Conservation (phyloP, 768 basidiomycete genomes). For the Trametes punicea region DNA sequence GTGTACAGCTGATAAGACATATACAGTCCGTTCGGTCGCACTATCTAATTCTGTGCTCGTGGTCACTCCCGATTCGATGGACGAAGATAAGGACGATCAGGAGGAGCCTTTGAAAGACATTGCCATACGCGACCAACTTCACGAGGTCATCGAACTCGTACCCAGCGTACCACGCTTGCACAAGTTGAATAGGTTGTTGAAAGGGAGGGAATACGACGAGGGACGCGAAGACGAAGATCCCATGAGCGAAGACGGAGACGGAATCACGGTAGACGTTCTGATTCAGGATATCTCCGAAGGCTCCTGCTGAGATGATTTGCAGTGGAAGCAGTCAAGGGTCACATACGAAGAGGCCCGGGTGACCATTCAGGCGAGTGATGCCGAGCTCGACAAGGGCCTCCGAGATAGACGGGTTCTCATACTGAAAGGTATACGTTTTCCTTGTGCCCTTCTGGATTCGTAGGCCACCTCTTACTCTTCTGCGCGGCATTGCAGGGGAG, state of each 20-base stretch:
- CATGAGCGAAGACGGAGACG: slow-evolving; percentile 28
- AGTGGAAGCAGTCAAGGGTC: slow-evolving; percentile 37
- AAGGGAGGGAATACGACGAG: slow-evolving; percentile 70
- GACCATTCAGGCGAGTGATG: slow-evolving; percentile 80
- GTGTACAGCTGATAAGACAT: slow-evolving; percentile 81
- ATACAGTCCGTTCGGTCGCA: slow-evolving; percentile 76
- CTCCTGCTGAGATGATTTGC: neutral
- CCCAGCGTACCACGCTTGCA: slow-evolving; percentile 77
- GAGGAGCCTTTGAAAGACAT: slow-evolving; percentile 31
- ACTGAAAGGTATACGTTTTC: slow-evolving; percentile 51
- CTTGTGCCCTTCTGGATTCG: too few species aligned
- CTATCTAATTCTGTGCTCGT: slow-evolving; percentile 87
- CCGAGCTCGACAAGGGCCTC: slow-evolving; percentile 64
- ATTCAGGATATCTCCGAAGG: neutral
- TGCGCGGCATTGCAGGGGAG: slow-evolving; percentile 41
- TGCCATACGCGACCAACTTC: slow-evolving; percentile 75
- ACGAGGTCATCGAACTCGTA: slow-evolving; percentile 79
- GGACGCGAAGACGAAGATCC: slow-evolving; percentile 47
- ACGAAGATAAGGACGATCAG: slow-evolving; percentile 31
- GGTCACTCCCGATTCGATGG: slow-evolving; percentile 43
- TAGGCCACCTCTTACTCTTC: neutral
- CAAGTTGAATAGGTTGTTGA: slow-evolving; percentile 56
- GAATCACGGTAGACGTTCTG: slow-evolving; percentile 5
- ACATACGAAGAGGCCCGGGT: slow-evolving; percentile 60
- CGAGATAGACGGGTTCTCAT: slow-evolving; percentile 68